phyloP scores from a whole-genome alignment of 2,329 filamentous ascomycete genomes.

The Aspergillus aculeatus region DNA sequence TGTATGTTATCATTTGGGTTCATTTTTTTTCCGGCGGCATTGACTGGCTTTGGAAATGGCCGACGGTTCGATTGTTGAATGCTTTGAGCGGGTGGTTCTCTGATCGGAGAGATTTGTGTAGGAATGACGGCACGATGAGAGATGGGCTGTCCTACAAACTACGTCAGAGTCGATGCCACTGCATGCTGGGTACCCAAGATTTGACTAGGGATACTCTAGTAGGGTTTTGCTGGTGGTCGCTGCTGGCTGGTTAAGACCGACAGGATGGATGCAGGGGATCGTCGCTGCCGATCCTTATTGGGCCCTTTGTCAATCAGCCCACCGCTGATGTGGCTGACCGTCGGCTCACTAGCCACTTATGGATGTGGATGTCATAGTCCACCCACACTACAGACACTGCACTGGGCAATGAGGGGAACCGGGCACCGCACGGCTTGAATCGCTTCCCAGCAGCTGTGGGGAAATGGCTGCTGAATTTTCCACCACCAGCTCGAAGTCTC shows the following conservation, averaged over 20 bases:
- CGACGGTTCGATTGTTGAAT: neutral
- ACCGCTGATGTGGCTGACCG: conserved; percentile 8
- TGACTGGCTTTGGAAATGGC: neutral
- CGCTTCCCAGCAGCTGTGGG: neutral
- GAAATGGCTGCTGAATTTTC: conserved; percentile 8
- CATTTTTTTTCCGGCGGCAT: neutral
- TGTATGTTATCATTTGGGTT: too few species aligned
- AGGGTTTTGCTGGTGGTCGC: neutral
- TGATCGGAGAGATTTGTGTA: neutral
- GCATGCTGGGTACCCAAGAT: conserved; percentile 9
- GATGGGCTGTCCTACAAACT: conserved; percentile 3
- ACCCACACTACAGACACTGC: too few species aligned
- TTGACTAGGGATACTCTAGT: neutral
- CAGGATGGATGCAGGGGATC: conserved; percentile 12
- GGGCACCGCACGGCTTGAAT: neutral
- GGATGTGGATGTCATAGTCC: neutral
- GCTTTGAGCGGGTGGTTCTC: neutral
- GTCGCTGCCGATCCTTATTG: conserved; percentile 1
- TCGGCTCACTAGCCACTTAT: conserved; percentile 1
- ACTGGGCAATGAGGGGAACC: neutral
- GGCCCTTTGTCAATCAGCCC: conserved; percentile 2
- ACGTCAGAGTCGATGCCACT: conserved; percentile 4
- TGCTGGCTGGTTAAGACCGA: conserved; percentile 4
- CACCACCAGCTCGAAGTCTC: conserved; percentile 7
- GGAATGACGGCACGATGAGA: neutral